Base-by-base conservation (phyloP, 495 filamentous ascomycete genomes). In the Penicillium manginii region DNA sequence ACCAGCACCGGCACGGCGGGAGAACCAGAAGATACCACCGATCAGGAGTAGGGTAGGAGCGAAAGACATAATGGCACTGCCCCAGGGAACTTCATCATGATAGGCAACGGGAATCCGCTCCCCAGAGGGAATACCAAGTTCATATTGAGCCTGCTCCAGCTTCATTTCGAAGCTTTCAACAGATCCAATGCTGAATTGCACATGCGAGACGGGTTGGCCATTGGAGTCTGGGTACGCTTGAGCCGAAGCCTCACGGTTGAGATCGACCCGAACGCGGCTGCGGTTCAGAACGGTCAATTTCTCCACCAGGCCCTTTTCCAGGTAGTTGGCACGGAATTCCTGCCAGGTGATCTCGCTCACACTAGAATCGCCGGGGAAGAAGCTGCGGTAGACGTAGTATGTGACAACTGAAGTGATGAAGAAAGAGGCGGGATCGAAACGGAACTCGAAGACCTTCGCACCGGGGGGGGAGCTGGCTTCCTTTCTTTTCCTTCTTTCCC, bases 141-240 rank as follows among this genome's bases (percentile, higher is more conserved):
- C 90, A 21, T 85, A 73, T 71, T 98, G 94, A 18, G 92, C 92
- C 40, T 91, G 84, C 52, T 98, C 94, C 11, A 98, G 71, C 64
- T 84, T 86, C 61, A 87, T 82, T 77, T 98, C 94, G 65, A 98
- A 98, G 39, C 89, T 87, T 43, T 98, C 93, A 43, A 96, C 85
- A 17, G 92, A 97, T 46, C 94, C 94, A 65, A 98, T 96, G 57
- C 84, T 92, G 81, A 98, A 98, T 73, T 91, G 94, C 73, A 97
- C 97, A 73, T 85, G 81, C 75, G 93, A 90, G 50, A 85, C 83
- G 17, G 83, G 80, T 46, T 88, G 85, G 12, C 78, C 81, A 26
- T 87, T 90, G 15, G 91, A 91, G 32, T 96, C 94, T 26, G 94
- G 91, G 62, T 96, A 93, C 70, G 90, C 83, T 40, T 84, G 73